Conservation (phyloP, 768 basidiomycete genomes). For the Suillus spraguei region DNA sequence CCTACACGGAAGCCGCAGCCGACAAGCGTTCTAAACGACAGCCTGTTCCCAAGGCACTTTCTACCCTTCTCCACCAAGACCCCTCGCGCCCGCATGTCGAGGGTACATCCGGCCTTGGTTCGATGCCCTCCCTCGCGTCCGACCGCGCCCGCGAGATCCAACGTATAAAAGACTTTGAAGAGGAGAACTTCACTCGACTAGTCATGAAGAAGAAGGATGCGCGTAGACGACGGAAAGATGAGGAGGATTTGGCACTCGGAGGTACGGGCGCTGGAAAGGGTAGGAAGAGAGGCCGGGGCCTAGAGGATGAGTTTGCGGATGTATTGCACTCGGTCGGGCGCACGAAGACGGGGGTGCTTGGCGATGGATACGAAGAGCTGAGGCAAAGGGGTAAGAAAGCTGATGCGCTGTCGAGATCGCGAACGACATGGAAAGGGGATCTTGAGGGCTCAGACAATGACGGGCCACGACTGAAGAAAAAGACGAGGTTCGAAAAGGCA, state of each 20-base stretch:
- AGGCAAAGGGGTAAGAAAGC: conserved; percentile 67
- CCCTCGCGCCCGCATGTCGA: conserved; percentile 69
- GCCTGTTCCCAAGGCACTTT: conserved; percentile 68
- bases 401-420: conserved; percentile 60
- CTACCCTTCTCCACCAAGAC: conserved; percentile 51
- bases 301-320: conserved; percentile 86
- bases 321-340: conserved; percentile 66
- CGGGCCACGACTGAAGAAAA: conserved; percentile 38
- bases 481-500: conserved; percentile 46
- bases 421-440: conserved; percentile 37
- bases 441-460: conserved; percentile 31
- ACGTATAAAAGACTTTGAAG: conserved; percentile 86
- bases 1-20: conserved; percentile 65
- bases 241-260: conserved; percentile 87
- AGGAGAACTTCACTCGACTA: conserved; percentile 90
- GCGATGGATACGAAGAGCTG: conserved; percentile 84
- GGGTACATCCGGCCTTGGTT: conserved; percentile 72
- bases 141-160: conserved; percentile 79
- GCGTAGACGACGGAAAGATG: conserved; percentile 71
- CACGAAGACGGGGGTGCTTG: conserved; percentile 40
- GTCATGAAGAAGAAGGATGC: conserved; percentile 90
- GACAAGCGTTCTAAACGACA: conserved; percentile 48
- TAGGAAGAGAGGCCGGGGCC: conserved; percentile 64
- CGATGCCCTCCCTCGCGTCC: conserved; percentile 53
- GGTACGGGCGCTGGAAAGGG: conserved; percentile 59